A percentile compares a stretch with the other conserved stretches of the same genome.
phyloP scores from a whole-genome alignment of 768 basidiomycete genomes.

The Auricularia sp. region DNA sequence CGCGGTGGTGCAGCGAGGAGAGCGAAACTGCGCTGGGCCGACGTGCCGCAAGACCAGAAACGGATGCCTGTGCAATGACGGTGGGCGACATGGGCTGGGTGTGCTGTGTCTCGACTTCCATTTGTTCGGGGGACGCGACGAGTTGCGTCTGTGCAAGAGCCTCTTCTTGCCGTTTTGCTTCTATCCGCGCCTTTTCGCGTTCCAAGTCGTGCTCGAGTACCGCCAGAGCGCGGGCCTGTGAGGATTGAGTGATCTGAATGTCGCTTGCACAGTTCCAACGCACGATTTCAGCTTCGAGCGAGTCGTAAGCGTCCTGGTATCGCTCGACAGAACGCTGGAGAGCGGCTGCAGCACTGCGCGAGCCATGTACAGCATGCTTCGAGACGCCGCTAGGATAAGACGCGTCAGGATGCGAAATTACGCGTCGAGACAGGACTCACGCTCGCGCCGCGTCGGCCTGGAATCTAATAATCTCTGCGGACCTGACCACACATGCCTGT shows the following conservation, averaged over 20 bases:
- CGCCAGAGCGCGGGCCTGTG: conserved; percentile 59
- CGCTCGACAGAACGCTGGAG: conserved; percentile 68
- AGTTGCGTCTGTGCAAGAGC: conserved; percentile 23
- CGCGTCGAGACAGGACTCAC: conserved; percentile 28
- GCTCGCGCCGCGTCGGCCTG: conserved; percentile 55
- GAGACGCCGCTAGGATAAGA: conserved; percentile 41
- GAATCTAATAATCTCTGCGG: conserved; percentile 62
- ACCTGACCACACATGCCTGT: conserved; percentile 57
- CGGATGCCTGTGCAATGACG: conserved; percentile 23
- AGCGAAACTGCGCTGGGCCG: conserved; percentile 72
- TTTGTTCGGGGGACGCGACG: conserved; percentile 18
- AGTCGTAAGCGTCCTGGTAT: conserved; percentile 72
- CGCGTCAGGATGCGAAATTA: neutral
- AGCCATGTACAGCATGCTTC: conserved; percentile 49
- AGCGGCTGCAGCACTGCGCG: conserved; percentile 51
- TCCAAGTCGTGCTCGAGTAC: conserved; percentile 61
- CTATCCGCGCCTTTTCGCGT: conserved; percentile 47
- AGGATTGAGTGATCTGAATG: neutral
- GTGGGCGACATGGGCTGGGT: conserved; percentile 10
- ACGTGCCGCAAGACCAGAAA: conserved; percentile 28
- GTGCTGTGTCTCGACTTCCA: conserved; percentile 16
- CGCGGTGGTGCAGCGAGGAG: conserved; percentile 65
- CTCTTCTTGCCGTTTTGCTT: conserved; percentile 34
- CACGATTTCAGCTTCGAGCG: conserved; percentile 64
- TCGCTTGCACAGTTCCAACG: conserved; percentile 15